These are phyloP conservation scores for Eucalyptus cloeziana DNA, from an alignment of 345 rosid genomes.

Conservation along the genomic window DNA sequence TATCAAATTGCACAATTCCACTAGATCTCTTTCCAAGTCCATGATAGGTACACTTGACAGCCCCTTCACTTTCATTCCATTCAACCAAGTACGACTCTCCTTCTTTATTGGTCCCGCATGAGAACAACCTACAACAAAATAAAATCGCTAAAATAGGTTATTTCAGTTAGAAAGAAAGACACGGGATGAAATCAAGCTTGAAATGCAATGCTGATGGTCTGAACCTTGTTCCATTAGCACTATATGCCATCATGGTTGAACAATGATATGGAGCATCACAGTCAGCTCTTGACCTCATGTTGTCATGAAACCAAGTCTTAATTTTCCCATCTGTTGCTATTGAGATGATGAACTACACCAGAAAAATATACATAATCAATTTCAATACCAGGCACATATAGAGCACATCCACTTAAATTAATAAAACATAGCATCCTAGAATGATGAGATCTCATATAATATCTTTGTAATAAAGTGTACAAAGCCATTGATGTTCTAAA, in stretches of 20 bases:
- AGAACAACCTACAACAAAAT: constrained; percentile 34
- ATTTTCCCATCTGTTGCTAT: constrained; percentile 70
- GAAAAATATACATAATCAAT: background rate
- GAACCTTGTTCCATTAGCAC: constrained; percentile 69
- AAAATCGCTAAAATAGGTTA: background rate
- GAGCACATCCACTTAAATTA: background rate
- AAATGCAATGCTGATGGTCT: background rate
- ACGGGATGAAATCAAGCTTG: background rate
- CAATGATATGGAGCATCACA: constrained; percentile 63
- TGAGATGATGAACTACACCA: constrained; percentile 42
- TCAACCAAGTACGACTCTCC: constrained; percentile 77
- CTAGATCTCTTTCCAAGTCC: constrained; percentile 64
- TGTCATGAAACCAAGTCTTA: constrained; percentile 72
- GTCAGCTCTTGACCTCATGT: constrained; percentile 58
- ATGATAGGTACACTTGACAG: constrained; percentile 33
- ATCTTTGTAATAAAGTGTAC: background rate
- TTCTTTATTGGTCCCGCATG: constrained; percentile 68
- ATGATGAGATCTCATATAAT: background rate
- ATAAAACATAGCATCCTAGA: too few relatives aligned
- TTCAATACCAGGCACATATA: background rate
- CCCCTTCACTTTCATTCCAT: constrained; percentile 77
- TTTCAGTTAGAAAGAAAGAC: background rate
- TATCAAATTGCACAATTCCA: constrained; percentile 71
- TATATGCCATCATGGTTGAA: constrained; percentile 56
- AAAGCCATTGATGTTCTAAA: background rate